phyloP scores from a whole-genome alignment of 805 yeast genomes.

The Sungouiella blattae region DNA sequence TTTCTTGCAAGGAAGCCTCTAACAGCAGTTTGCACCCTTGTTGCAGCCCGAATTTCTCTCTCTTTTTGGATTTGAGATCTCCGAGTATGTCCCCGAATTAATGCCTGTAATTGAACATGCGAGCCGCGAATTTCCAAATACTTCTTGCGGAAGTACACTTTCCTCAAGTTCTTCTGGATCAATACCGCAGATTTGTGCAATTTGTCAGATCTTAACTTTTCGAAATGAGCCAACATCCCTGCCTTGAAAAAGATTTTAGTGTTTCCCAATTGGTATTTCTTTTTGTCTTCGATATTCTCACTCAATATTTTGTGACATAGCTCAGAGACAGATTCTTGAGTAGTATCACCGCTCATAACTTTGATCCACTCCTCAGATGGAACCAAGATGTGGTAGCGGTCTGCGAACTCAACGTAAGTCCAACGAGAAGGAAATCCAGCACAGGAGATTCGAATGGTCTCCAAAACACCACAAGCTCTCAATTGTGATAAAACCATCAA shows the following conservation, averaged over 20 bases:
- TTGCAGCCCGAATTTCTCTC: constrained; percentile 60
- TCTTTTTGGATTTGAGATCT: constrained; percentile 56
- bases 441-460: constrained; percentile 92
- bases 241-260: constrained; percentile 95
- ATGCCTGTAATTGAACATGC: constrained; percentile 54
- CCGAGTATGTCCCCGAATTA: constrained; percentile 58
- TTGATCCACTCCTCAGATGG: constrained; percentile 66
- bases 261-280: constrained; percentile 84
- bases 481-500: constrained; percentile 92
- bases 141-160: constrained; percentile 56
- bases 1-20: constrained; percentile 54
- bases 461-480: constrained; percentile 98
- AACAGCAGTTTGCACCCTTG: constrained; percentile 61
- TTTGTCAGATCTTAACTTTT: constrained; percentile 78
- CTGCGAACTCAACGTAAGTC: constrained; percentile 90
- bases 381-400: constrained; percentile 80
- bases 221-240: constrained; percentile 91
- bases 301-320: constrained; percentile 67
- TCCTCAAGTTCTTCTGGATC: constrained; percentile 81
- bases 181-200: constrained; percentile 72
- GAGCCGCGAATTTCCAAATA: constrained; percentile 55
- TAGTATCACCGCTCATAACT: constrained; percentile 49
- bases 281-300: constrained; percentile 58
- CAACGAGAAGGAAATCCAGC: constrained; percentile 98
- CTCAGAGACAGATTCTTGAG: constrained; percentile 55